phyloP scores from a whole-genome alignment of 2,329 filamentous ascomycete species.

The Penicillium corylophilum region DNA sequence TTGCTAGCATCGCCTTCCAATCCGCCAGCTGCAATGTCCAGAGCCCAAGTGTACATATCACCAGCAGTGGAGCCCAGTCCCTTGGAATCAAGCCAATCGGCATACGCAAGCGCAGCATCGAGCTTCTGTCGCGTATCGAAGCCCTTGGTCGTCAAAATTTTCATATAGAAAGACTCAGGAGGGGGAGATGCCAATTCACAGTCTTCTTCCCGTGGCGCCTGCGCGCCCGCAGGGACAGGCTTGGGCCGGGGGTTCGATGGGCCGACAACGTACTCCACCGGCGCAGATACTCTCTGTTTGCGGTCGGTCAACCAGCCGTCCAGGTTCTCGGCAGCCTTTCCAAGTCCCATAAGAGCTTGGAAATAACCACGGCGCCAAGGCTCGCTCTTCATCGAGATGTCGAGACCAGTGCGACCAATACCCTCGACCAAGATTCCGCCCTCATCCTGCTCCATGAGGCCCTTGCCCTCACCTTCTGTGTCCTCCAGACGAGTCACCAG shows the following conservation, averaged over 20 bases:
- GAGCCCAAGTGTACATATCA: slow-evolving; percentile 71
- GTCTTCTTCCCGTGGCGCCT: slow-evolving; percentile 71
- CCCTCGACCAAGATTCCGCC: slow-evolving; percentile 57
- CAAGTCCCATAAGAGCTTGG: slow-evolving; percentile 74
- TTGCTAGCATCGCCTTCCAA: slow-evolving; percentile 45
- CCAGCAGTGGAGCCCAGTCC: slow-evolving; percentile 62
- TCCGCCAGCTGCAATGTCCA: slow-evolving; percentile 68
- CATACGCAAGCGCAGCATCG: slow-evolving; percentile 78
- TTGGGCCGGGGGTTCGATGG: slow-evolving; percentile 79
- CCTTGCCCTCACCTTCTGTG: slow-evolving; percentile 64
- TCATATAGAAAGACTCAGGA: slow-evolving; percentile 77
- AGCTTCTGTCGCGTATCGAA: slow-evolving; percentile 77
- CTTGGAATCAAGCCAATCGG: slow-evolving; percentile 81
- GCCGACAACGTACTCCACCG: slow-evolving; percentile 71
- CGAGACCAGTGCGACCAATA: slow-evolving; percentile 59
- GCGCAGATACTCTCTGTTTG: slow-evolving; percentile 65
- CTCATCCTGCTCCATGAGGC: slow-evolving; percentile 55
- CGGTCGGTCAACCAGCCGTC: slow-evolving; percentile 76
- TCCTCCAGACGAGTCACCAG: slow-evolving; percentile 70
- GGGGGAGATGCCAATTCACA: slow-evolving; percentile 67
- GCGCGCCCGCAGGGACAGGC: slow-evolving; percentile 64
- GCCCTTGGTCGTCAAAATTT: slow-evolving; percentile 75
- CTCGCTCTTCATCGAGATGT: slow-evolving; percentile 74
- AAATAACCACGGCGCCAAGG: slow-evolving; percentile 85
- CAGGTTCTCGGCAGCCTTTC: slow-evolving; percentile 73